Base-by-base conservation (phyloP, 2,329 filamentous ascomycete species). In the Verticillium alfalfae region DNA sequence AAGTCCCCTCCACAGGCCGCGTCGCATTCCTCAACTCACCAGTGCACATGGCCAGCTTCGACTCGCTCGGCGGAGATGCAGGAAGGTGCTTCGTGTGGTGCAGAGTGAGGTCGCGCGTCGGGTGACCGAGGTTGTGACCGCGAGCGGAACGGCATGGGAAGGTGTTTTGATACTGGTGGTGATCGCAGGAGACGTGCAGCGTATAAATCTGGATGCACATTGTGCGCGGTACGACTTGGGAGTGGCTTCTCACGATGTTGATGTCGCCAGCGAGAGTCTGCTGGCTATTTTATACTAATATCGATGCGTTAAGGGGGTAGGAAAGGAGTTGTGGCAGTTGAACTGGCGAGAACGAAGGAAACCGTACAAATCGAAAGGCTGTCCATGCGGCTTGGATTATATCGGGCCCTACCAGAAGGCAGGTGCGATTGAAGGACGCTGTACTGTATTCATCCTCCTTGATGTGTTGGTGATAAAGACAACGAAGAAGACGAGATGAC, bases 181-280 rank as follows among this genome's bases (percentile, higher is more conserved):
- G 73, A 31, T 59, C 58, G 69, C 75, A 77, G 3, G 62, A 61
- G 8, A 67, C 64, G 54, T 63, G 61, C 39, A 67, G 62, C 22
- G 66, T 72, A 60, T 68, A 71, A 56, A 73, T 63, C 57, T 73
- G 67, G 64, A 67, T 66, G 60, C 75, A 77, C 75, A 77, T 76
- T 39, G 10, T 22, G 45, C 9, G 36, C 9, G 36, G 4, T 13
- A 2, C 9, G 36, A 7, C 36, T 8, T 13, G 9, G 9, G 36
- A 13, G 9, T 37, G 36, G 36, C 36, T 37, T 37, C 26, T 31
- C 26, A 31, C 26, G 36, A 9, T 10, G 36, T 37, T 37, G 36
- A 9, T 37, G 9, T 37, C 36, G 36, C 13, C 36, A 37, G 9
- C 26, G 26, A 31, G 26, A 4, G 26, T 31, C 26, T 31, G 2